These are phyloP conservation scores for Symbiotaphrina buchneri DNA, from an alignment of 495 filamentous ascomycete species.

Conservation along the genomic window DNA sequence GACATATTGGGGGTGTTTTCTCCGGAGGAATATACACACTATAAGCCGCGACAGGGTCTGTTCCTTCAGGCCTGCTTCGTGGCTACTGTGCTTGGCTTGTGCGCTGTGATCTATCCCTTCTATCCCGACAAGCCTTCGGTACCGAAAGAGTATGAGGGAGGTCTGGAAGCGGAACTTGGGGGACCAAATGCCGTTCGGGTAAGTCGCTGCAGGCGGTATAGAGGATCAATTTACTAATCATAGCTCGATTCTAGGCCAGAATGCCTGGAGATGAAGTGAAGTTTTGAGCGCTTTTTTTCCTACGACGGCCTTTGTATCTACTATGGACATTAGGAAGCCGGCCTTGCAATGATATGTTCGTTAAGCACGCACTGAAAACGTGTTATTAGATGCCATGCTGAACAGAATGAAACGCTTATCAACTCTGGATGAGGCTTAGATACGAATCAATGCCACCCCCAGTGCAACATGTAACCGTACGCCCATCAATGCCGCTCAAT, in stretches of 20 bases:
- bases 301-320: no score
- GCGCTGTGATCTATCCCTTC: conserved; percentile 39
- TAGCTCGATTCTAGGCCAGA: background rate
- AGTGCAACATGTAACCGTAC: no score
- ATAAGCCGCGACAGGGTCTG: conserved; percentile 44
- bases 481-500: no score
- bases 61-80: conserved; percentile 59
- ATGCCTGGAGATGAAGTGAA: background rate
- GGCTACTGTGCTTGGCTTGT: conserved; percentile 40
- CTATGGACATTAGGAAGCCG: no score
- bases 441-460: no score
- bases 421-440: no score
- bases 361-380: no score
- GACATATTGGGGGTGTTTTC: conserved; percentile 86
- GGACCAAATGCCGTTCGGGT: conserved; percentile 25
- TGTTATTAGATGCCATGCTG: no score
- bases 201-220: conserved; percentile 8
- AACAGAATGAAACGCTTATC: no score
- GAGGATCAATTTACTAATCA: background rate
- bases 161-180: conserved; percentile 70
- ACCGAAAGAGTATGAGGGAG: conserved; percentile 61
- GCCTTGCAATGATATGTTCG: no score
- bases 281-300: background rate
- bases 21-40: conserved; percentile 74
- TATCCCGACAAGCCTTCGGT: conserved; percentile 75